These are phyloP conservation scores for Quercus dentata DNA, from an alignment of 306 rosid genomes.

Conservation along the genomic window DNA sequence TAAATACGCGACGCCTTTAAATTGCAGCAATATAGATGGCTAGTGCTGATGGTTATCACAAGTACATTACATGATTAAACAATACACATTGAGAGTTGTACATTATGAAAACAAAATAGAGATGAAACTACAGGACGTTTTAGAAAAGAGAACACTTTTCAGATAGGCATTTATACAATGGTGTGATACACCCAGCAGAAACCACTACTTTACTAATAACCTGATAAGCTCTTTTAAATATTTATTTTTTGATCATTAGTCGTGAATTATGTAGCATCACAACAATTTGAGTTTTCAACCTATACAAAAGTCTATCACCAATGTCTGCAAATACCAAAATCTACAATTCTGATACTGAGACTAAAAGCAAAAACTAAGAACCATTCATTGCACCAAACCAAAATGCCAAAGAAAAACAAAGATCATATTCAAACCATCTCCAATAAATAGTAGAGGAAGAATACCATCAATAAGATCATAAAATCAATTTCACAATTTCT, in stretches of 20 bases:
- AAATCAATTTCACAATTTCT: neutral
- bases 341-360: too few species aligned
- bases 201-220: neutral
- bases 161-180: neutral
- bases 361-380: too few species aligned
- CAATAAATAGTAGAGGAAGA: neutral
- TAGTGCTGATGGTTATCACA: too few species aligned
- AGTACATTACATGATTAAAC: too few species aligned
- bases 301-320: too few species aligned
- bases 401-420: neutral
- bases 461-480: neutral
- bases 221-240: neutral
- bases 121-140: neutral
- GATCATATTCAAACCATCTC: neutral
- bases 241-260: neutral
- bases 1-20: too few species aligned
- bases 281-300: too few species aligned
- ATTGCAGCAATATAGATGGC: too few species aligned
- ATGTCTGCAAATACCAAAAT: too few species aligned
- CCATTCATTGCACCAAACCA: neutral
- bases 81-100: neutral
- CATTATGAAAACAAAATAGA: neutral
- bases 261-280: neutral
- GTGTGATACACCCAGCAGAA: neutral
- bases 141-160: neutral